These are phyloP conservation scores for Wickerhamiella sorbophila DNA, from an alignment of 805 yeast species.

Conservation along the genomic window DNA sequence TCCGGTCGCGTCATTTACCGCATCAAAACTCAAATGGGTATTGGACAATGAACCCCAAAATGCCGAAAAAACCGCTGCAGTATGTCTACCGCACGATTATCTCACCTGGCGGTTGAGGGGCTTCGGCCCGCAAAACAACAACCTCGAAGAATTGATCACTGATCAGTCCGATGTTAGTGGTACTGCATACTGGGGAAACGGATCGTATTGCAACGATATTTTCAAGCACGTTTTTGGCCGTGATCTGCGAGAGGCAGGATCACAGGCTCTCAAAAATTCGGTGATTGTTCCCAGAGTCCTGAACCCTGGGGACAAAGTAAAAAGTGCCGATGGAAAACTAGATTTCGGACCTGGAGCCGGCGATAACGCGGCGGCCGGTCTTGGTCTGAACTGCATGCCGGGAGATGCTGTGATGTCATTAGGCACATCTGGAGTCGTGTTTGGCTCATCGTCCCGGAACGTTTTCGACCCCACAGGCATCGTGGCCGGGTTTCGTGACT, in stretches of 20 bases:
- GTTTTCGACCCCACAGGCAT: slow-evolving; percentile 17
- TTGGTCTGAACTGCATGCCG: slow-evolving; percentile 12
- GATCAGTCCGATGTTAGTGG: slow-evolving; percentile 20
- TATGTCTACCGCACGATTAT: slow-evolving; percentile 19
- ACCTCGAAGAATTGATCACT: slow-evolving; percentile 15
- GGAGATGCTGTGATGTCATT: slow-evolving; percentile 17
- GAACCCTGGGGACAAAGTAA: slow-evolving; percentile 10
- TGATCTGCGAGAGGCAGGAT: slow-evolving; percentile 13
- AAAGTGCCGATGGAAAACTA: slow-evolving; percentile 7
- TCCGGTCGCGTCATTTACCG: slow-evolving; percentile 20
- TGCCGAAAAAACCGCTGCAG: slow-evolving; percentile 15
- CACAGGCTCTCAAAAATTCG: background rate
- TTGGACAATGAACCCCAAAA: slow-evolving; percentile 17
- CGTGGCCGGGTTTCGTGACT: slow-evolving; percentile 19
- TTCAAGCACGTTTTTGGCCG: slow-evolving; percentile 17
- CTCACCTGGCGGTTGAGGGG: slow-evolving; percentile 19
- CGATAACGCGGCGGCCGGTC: slow-evolving; percentile 21
- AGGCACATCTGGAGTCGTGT: slow-evolving; percentile 20
- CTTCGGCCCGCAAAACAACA: slow-evolving; percentile 16
- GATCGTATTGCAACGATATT: slow-evolving; percentile 13
- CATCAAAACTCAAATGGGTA: slow-evolving; percentile 18
- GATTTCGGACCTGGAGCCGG: slow-evolving; percentile 18
- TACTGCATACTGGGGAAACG: slow-evolving; percentile 19
- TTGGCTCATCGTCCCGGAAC: slow-evolving; percentile 9
- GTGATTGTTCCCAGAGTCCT: slow-evolving; percentile 18